Base-by-base conservation (phyloP, 2,329 filamentous ascomycete genomes). In the Whalleya microplaca region DNA sequence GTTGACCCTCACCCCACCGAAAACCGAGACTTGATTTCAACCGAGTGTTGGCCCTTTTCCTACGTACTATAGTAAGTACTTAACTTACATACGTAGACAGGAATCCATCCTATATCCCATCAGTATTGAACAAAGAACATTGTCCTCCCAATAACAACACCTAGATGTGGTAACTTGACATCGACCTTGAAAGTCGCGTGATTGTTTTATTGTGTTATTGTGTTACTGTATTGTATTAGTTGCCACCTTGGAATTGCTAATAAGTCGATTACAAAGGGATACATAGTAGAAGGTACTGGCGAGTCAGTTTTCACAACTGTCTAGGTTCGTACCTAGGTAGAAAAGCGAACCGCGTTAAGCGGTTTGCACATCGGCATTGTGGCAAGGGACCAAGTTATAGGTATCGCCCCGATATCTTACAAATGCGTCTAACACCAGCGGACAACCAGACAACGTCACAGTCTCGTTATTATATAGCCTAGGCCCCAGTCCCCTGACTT, bases 261-360 rank as follows among this genome's bases (percentile, higher is more conserved):
- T 27, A 27, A 4, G 23, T 27, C 23, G 23, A 27, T 27, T 4
- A 27, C 9, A 9, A 27, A 27, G 23, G 9, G 9, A 27, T n/a
- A n/a, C n/a, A n/a, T 9, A 9, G 9, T 27, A 27, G 23, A 27
- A 27, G 4, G 7, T 16, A 6, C 32, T 37, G 32, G 14, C 32
- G 10, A 37, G 32, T 16, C 9, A 16, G 8, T 3, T 37, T 37
- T 14, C 6, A 12, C 10, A 12, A 12, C 32, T 37, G 14, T 8
- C 32, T 16, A 12, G 14, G 32, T 12, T 16, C 3, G 14, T 12
- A 37, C 32, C 3, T 37, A 16, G 32, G 14, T 8, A 48, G 27
- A 32, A 29, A 12, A 21, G 21, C 43, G 37, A 53, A 53, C 54
- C 60, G 60, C 57, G 57, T 41, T 60, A 62, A 52, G 57, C 57